Evolutionary conservation across 2,329 filamentous ascomycete genomes (phyloP).

Genomic region (Talaromyces sp.): DNA sequence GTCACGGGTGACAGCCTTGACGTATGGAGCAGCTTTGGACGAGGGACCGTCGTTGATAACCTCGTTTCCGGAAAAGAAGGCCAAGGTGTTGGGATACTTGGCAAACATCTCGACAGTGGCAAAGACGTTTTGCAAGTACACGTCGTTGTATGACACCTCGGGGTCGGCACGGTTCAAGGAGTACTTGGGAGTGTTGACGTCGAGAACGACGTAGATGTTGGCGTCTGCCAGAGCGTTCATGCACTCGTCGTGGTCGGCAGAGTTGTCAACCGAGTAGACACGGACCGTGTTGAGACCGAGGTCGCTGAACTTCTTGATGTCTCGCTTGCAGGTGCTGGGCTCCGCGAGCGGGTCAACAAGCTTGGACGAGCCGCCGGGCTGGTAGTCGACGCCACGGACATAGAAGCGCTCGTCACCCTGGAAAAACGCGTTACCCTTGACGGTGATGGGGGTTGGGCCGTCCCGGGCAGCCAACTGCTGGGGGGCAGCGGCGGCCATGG

Average conservation of each 20-base stretch:
- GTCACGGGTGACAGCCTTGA: constrained; percentile 74
- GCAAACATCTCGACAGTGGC: constrained; percentile 80
- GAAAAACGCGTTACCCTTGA: constrained; percentile 64
- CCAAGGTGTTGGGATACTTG: constrained; percentile 78
- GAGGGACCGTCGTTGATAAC: constrained; percentile 67
- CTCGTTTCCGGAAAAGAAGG: constrained; percentile 80
- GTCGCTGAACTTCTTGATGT: constrained; percentile 75
- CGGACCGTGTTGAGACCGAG: constrained; percentile 87
- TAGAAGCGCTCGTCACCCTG: constrained; percentile 54
- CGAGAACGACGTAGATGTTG: constrained; percentile 86
- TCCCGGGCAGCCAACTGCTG: constrained; percentile 32
- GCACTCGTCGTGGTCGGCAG: constrained; percentile 71
- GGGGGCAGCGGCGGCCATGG: constrained; percentile 43
- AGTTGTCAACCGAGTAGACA: constrained; percentile 91
- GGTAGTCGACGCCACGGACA: constrained; percentile 56
- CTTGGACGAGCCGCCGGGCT: constrained; percentile 59
- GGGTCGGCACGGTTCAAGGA: constrained; percentile 75
- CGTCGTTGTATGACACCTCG: constrained; percentile 74
- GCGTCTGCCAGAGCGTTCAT: constrained; percentile 76
- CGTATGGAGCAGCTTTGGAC: constrained; percentile 63
- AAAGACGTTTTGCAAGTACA: constrained; percentile 80
- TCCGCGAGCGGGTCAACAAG: constrained; percentile 72
- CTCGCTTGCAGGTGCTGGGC: constrained; percentile 63
- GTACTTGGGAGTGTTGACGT: constrained; percentile 88
- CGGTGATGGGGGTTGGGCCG: constrained; percentile 51